phyloP scores from a whole-genome alignment of 352 stramenopile genomes.

The Thraustotheca clavata region DNA sequence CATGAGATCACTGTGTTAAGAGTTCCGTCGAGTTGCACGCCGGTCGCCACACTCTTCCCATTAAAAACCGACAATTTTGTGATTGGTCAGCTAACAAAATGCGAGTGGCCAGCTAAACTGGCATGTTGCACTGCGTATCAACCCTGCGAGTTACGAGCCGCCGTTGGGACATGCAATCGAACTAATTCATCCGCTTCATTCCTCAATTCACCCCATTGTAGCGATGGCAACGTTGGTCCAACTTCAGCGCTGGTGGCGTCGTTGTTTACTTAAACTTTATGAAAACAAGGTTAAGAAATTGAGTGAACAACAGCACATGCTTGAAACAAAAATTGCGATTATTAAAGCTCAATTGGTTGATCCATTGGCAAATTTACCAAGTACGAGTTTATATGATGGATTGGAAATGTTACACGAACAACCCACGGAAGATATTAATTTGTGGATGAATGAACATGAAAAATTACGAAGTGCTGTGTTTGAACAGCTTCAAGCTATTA shows the following conservation, averaged over 20 bases:
- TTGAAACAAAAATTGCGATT: slow-evolving; percentile 10
- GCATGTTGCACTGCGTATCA: too few species aligned
- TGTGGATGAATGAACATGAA: slow-evolving; percentile 1
- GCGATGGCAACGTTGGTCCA: background rate
- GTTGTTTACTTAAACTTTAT: slow-evolving; percentile 1
- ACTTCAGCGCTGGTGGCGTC: slow-evolving; percentile 17
- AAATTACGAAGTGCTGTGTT: background rate
- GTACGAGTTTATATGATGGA: background rate
- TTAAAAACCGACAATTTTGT: too few species aligned
- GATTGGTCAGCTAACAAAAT: background rate
- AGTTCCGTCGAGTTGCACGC: too few species aligned
- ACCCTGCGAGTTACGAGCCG: background rate
- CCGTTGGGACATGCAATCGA: background rate
- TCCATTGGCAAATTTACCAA: background rate
- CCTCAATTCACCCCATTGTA: background rate
- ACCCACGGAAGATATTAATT: background rate
- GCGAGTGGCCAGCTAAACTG: background rate
- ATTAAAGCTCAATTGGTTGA: slow-evolving; percentile 2
- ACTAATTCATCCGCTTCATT: background rate
- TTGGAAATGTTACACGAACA: background rate
- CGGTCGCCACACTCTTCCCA: too few species aligned
- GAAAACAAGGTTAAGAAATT: background rate
- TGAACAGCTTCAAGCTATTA: background rate
- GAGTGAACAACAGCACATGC: slow-evolving; percentile 1
- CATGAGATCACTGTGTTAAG: too few species aligned